Conservation (phyloP, 257 asterid genomes). For the Voacanga thouarsii region DNA sequence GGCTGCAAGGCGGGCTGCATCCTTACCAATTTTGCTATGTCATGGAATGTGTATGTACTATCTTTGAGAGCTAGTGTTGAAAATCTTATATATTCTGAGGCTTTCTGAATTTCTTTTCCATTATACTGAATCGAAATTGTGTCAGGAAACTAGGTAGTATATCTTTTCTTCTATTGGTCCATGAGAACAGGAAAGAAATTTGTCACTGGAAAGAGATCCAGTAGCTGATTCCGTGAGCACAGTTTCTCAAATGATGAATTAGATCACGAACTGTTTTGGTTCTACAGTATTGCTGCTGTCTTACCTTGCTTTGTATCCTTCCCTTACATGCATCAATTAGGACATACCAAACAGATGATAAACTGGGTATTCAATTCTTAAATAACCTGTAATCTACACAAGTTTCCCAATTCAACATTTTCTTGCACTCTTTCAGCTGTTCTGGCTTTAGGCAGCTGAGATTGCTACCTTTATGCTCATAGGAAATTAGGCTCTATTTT, state of each 20-base stretch:
- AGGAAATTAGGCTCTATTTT: neutral
- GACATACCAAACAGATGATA: neutral
- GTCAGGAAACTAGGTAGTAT: neutral
- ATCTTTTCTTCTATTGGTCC: neutral
- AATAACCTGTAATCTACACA: neutral
- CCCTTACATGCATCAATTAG: neutral
- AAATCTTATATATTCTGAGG: neutral
- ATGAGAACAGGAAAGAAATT: neutral
- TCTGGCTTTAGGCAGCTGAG: neutral
- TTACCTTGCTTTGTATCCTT: neutral
- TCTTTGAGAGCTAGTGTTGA: neutral
- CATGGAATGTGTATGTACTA: constrained; percentile 76
- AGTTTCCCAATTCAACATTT: neutral
- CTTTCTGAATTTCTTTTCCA: neutral
- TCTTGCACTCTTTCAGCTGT: neutral
- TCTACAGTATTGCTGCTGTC: neutral
- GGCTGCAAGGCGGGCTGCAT: constrained; percentile 81
- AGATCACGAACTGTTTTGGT: neutral
- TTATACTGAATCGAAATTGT: neutral
- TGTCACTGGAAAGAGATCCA: neutral
- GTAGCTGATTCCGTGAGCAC: neutral
- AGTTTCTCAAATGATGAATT: neutral
- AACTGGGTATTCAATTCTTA: neutral
- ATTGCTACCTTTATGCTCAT: neutral
- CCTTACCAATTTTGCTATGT: constrained; percentile 82